Percentiles rank a stretch among this genome's conserved stretches.
Evolutionary conservation across 306 rosid species (phyloP).

Genomic region (Gynostemma pentaphyllum): DNA sequence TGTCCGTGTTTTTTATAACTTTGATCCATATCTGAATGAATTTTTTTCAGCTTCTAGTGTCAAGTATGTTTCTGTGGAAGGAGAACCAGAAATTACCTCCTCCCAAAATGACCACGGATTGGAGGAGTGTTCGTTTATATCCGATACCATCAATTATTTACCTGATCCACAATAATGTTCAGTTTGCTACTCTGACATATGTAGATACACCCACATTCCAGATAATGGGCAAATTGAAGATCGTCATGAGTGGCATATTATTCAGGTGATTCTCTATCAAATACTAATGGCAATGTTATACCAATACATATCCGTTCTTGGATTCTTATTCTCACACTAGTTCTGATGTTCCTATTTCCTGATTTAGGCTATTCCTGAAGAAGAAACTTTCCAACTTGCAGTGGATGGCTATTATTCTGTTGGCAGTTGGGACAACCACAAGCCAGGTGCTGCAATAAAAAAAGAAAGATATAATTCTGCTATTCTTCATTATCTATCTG

Average conservation of each 20-base stretch:
- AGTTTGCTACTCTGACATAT: constrained; percentile 75
- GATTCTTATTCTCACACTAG: constrained; percentile 1
- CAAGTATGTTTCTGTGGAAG: constrained; percentile 71
- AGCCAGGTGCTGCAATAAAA: constrained; percentile 62
- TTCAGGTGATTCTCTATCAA: constrained; percentile 49
- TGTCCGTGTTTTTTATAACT: not conserved
- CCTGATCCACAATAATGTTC: constrained; percentile 73
- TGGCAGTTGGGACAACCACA: constrained; percentile 96
- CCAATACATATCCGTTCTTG: not conserved
- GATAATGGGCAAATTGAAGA: constrained; percentile 95
- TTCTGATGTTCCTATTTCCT: constrained; percentile 8
- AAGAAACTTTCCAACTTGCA: constrained; percentile 78
- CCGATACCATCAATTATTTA: constrained; percentile 82
- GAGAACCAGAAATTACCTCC: constrained; percentile 46
- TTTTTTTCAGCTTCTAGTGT: constrained; percentile 60
- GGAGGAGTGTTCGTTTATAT: constrained; percentile 59
- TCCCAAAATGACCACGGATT: constrained; percentile 76
- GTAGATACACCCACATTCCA: constrained; percentile 95
- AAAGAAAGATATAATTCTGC: not conserved
- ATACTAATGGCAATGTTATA: not conserved
- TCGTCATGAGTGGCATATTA: constrained; percentile 75
- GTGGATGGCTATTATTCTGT: constrained; percentile 73
- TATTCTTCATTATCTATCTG: not conserved
- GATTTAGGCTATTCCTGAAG: constrained; percentile 55
- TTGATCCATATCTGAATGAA: not conserved